Percentiles rank a stretch among this genome's conserved stretches.
These are phyloP conservation scores for Aspergillus unguis DNA, from an alignment of 2,329 filamentous ascomycete species.

Conservation along the genomic window DNA sequence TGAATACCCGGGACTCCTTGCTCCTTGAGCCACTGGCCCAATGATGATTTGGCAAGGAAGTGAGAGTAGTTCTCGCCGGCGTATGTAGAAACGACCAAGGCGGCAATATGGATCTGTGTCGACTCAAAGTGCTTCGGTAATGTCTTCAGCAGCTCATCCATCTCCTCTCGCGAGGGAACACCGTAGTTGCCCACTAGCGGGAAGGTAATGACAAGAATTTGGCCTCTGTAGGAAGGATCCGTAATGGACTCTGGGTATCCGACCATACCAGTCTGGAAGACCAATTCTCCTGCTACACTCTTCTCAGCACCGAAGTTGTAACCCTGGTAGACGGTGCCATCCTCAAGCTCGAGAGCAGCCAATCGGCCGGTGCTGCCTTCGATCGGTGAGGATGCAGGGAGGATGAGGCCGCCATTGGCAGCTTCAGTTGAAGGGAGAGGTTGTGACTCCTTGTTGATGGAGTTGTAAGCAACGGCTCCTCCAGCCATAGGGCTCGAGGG, in stretches of 20 bases:
- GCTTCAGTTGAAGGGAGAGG: conserved; percentile 29
- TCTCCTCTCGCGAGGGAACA: conserved; percentile 79
- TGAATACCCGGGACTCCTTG: conserved; percentile 92
- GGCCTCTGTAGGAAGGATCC: conserved; percentile 82
- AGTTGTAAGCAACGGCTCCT: conserved; percentile 38
- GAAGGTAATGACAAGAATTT: conserved; percentile 96
- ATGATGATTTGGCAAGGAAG: conserved; percentile 82
- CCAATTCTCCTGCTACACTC: conserved; percentile 92
- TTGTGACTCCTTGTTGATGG: conserved; percentile 32
- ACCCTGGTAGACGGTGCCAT: conserved; percentile 87
- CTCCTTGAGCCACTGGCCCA: conserved; percentile 95
- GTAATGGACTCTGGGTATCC: conserved; percentile 95
- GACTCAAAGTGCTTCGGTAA: conserved; percentile 93
- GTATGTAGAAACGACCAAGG: conserved; percentile 86
- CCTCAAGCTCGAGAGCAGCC: conserved; percentile 86
- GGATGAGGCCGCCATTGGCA: conserved; percentile 38
- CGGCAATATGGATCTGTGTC: conserved; percentile 86
- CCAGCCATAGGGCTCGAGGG: conserved; percentile 41
- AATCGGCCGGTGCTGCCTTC: conserved; percentile 55
- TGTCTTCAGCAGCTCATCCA: conserved; percentile 80
- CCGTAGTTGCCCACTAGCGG: conserved; percentile 96
- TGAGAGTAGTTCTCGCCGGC: conserved; percentile 94
- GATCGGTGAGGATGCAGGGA: conserved; percentile 62
- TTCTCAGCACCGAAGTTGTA: conserved; percentile 95
- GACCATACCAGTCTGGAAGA: conserved; percentile 99